These are phyloP conservation scores for Paraconiothyrium brasiliense DNA, from an alignment of 2,329 filamentous ascomycete species.

Conservation along the genomic window DNA sequence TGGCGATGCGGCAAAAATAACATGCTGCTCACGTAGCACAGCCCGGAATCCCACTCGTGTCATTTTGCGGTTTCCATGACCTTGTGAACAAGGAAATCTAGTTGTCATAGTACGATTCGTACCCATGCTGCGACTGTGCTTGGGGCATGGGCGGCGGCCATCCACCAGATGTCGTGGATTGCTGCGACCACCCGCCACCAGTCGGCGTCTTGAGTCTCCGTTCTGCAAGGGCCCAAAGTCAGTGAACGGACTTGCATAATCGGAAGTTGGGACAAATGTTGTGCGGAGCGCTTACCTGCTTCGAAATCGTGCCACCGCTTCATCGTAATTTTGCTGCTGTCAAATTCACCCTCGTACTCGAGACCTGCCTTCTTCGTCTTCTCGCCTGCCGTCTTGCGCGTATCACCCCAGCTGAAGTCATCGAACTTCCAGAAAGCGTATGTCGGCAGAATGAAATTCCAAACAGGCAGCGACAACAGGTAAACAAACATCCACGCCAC, in stretches of 20 bases:
- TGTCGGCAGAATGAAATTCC: constrained; percentile 94
- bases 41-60: constrained; percentile 39
- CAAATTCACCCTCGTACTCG: constrained; percentile 94
- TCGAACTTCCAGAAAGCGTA: constrained; percentile 99
- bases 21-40: constrained; percentile 30
- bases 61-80: constrained; percentile 25
- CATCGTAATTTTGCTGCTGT: constrained; percentile 99
- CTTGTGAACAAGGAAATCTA: constrained; percentile 38
- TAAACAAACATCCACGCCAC: constrained; percentile 98
- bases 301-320: constrained; percentile 97
- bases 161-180: constrained; percentile 44
- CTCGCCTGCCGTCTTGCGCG: constrained; percentile 91
- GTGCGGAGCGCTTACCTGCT: constrained; percentile 61
- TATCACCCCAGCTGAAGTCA: constrained; percentile 99
- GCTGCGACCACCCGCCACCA: constrained; percentile 47
- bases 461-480: constrained; percentile 88
- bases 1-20: constrained; percentile 37
- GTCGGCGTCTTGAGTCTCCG: constrained; percentile 52
- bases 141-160: constrained; percentile 29
- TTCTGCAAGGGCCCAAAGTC: constrained; percentile 46
- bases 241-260: constrained; percentile 34
- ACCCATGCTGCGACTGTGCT: constrained; percentile 48
- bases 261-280: constrained; percentile 19
- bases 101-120: constrained; percentile 52
- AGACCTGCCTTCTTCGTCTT: constrained; percentile 86